Percentiles rank a stretch among this genome's conserved stretches.
Evolutionary conservation across 164 flowering plant species (phyloP).

Genomic region (Cinnamomum micranthum): DNA sequence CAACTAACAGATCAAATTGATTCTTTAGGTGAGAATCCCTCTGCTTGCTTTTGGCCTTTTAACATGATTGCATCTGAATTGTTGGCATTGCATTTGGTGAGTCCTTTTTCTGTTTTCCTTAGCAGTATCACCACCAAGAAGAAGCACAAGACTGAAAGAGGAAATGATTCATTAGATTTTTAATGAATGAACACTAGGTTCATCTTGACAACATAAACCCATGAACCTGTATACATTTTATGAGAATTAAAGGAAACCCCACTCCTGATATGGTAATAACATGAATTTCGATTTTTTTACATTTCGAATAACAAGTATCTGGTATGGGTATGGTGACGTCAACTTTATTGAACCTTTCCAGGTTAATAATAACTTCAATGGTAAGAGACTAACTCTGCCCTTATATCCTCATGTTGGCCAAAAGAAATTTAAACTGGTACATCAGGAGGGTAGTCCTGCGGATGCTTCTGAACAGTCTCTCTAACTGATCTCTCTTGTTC

Average conservation of each 20-base stretch:
- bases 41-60: too few species aligned
- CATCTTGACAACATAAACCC: too few species aligned
- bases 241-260: background rate
- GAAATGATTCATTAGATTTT: too few species aligned
- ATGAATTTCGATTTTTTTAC: background rate
- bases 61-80: too few species aligned
- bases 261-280: background rate
- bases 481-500: conserved; percentile 53
- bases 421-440: conserved; percentile 30
- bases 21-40: too few species aligned
- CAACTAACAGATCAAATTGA: too few species aligned
- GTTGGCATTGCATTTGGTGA: too few species aligned
- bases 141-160: too few species aligned
- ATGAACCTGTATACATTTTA: too few species aligned
- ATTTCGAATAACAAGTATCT: background rate
- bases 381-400: background rate
- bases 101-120: too few species aligned
- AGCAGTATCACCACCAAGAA: too few species aligned
- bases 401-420: background rate
- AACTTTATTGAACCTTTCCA: background rate
- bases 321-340: background rate
- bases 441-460: conserved; percentile 51
- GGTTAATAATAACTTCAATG: background rate
- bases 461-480: conserved; percentile 39
- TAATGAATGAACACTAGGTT: too few species aligned